Evolutionary conservation across 2,329 filamentous ascomycete genomes (phyloP).

Genomic region (Aureobasidium lini): DNA sequence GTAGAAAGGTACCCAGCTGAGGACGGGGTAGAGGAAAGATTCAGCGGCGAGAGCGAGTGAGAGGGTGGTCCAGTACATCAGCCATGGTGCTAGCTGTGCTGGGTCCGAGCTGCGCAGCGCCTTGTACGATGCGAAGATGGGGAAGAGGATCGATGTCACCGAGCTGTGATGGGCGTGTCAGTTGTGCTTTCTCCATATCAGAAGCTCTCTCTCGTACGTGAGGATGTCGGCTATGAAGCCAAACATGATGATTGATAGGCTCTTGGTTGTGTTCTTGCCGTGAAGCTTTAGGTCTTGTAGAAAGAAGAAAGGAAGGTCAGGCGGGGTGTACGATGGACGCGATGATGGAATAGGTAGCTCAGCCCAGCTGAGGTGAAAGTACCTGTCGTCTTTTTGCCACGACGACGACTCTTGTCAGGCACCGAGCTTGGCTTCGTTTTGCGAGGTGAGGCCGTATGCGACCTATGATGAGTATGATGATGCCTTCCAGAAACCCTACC

Average conservation of each 20-base stretch:
- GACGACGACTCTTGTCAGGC: not conserved
- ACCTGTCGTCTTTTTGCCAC: not conserved
- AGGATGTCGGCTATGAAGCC: slow-evolving; percentile 69
- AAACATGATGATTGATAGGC: slow-evolving; percentile 50
- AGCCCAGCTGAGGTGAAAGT: slow-evolving; percentile 2
- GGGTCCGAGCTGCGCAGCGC: slow-evolving; percentile 89
- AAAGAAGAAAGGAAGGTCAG: not conserved
- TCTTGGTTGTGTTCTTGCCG: not conserved
- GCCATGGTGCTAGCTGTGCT: slow-evolving; percentile 86
- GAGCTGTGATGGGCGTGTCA: slow-evolving; percentile 49
- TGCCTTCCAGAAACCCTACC: not conserved
- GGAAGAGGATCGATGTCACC: slow-evolving; percentile 82
- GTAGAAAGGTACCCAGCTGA: slow-evolving; percentile 91
- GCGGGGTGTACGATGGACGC: not conserved
- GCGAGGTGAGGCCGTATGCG: not conserved
- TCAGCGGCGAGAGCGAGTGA: slow-evolving; percentile 74
- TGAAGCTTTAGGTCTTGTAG: not conserved
- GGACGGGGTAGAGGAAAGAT: slow-evolving; percentile 79
- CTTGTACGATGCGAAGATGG: slow-evolving; percentile 96
- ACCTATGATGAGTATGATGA: not conserved
- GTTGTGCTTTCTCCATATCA: slow-evolving; percentile 10
- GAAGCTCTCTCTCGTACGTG: slow-evolving; percentile 52
- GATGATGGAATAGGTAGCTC: not conserved
- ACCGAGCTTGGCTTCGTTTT: not conserved
- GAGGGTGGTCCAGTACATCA: slow-evolving; percentile 98